These are phyloP conservation scores for Myriangium duriaei DNA, from an alignment of 2,329 filamentous ascomycete genomes.

Conservation along the genomic window DNA sequence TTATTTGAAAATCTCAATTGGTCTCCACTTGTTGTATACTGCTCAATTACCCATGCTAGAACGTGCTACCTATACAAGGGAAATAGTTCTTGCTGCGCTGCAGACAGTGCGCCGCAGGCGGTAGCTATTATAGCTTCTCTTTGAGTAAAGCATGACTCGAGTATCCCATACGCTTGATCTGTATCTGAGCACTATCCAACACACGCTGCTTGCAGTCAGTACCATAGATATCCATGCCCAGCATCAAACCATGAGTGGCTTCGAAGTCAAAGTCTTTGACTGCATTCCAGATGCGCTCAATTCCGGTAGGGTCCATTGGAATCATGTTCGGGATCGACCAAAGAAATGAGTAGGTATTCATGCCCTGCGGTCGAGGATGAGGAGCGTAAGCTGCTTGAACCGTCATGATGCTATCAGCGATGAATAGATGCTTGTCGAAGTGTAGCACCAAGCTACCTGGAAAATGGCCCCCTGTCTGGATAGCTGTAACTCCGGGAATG, in stretches of 20 bases:
- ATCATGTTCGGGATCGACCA: slow-evolving; percentile 69
- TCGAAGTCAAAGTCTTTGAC: slow-evolving; percentile 50
- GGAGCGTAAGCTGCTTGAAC: slow-evolving; percentile 39
- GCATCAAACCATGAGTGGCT: slow-evolving; percentile 56
- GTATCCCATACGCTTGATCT: slow-evolving; percentile 33
- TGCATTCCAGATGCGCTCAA: slow-evolving; percentile 57
- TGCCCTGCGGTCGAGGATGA: slow-evolving; percentile 31
- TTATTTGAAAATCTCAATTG: too few relatives aligned
- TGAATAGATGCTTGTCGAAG: slow-evolving; percentile 49
- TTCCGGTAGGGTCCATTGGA: slow-evolving; percentile 50
- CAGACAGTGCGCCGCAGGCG: too few relatives aligned
- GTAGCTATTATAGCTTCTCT: slow-evolving; percentile 11
- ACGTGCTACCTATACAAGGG: too few relatives aligned
- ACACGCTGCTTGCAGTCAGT: slow-evolving; percentile 49
- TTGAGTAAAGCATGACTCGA: slow-evolving; percentile 16
- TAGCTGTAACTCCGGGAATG: slow-evolving; percentile 41
- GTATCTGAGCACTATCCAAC: slow-evolving; percentile 65
- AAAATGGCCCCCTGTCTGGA: slow-evolving; percentile 71
- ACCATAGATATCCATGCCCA: slow-evolving; percentile 47
- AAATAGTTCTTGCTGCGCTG: too few relatives aligned
- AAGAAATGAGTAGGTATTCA: slow-evolving; percentile 53
- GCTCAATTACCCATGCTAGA: too few relatives aligned
- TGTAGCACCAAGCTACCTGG: slow-evolving; percentile 58
- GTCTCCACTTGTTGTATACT: too few relatives aligned
- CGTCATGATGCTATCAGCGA: slow-evolving; percentile 66